Evolutionary conservation across 768 basidiomycete species (phyloP).

Genomic region (Auricularia cornea): DNA sequence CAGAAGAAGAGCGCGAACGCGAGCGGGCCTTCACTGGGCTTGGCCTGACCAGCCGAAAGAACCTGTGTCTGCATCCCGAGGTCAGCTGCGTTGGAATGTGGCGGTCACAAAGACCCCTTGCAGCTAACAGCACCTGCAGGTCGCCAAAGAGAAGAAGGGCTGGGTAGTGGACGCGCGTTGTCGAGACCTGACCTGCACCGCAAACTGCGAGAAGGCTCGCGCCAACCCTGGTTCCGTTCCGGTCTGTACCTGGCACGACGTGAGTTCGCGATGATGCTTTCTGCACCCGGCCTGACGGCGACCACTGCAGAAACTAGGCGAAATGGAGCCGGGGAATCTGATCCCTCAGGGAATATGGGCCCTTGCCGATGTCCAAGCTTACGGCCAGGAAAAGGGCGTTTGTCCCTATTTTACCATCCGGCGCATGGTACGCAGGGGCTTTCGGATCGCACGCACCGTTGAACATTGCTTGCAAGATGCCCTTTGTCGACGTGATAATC

Average conservation of each 20-base stretch:
- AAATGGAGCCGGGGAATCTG: conserved; percentile 70
- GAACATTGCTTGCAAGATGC: conserved; percentile 52
- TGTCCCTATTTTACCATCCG: conserved; percentile 97
- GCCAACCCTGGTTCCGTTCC: conserved; percentile 84
- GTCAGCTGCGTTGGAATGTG: conserved; percentile 30
- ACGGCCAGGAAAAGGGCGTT: conserved; percentile 74
- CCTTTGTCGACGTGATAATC: conserved; percentile 92
- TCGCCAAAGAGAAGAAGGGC: conserved; percentile 97
- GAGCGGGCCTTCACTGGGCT: conserved; percentile 80
- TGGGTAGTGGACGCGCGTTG: conserved; percentile 95
- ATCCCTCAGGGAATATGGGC: conserved; percentile 89
- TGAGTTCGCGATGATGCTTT: conserved; percentile 24
- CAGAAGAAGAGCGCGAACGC: conserved; percentile 63
- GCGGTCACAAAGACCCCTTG: neutral
- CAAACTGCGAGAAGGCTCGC: conserved; percentile 73
- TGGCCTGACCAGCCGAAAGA: conserved; percentile 92
- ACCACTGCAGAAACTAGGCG: conserved; percentile 60
- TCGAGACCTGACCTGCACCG: conserved; percentile 85
- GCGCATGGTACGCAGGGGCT: conserved; percentile 65
- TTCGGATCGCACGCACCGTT: neutral
- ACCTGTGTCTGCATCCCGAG: conserved; percentile 91
- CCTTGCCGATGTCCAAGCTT: conserved; percentile 81
- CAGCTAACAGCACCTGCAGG: conserved; percentile 35
- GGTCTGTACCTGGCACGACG: conserved; percentile 94
- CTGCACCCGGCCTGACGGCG: neutral